These are phyloP conservation scores for Porphyrellus cyaneotinctus DNA, from an alignment of 768 basidiomycete genomes.

Conservation along the genomic window DNA sequence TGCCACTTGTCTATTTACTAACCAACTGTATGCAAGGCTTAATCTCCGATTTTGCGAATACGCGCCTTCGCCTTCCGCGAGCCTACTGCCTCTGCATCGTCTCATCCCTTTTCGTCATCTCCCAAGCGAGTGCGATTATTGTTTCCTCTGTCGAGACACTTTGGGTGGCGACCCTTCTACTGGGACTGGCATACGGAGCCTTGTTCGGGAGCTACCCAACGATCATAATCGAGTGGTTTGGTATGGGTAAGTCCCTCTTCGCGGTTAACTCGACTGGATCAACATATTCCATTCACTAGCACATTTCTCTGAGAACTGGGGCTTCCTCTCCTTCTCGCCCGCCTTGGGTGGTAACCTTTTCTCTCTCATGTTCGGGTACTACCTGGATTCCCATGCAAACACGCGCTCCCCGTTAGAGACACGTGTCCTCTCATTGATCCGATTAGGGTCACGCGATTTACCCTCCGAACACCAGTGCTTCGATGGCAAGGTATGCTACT, in stretches of 20 bases:
- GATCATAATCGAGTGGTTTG: constrained; percentile 87
- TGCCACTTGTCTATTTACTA: background rate
- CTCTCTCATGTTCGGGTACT: constrained; percentile 77
- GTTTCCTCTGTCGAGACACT: constrained; percentile 57
- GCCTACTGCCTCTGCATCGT: constrained; percentile 70
- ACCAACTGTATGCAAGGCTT: constrained; percentile 42
- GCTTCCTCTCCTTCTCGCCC: constrained; percentile 69
- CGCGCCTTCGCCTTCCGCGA: constrained; percentile 54
- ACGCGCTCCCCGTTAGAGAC: background rate
- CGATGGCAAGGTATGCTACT: constrained; percentile 57
- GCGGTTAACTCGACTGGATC: background rate
- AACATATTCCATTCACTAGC: constrained; percentile 34
- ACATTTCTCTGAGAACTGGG: constrained; percentile 86
- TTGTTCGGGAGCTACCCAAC: constrained; percentile 71
- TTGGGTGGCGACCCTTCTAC: constrained; percentile 46
- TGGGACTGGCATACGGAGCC: constrained; percentile 59
- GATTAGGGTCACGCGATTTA: constrained; percentile 13
- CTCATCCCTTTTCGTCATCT: constrained; percentile 61
- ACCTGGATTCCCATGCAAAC: constrained; percentile 67
- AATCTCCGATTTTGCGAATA: constrained; percentile 62
- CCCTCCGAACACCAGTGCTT: constrained; percentile 46
- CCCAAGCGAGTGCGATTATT: constrained; percentile 57
- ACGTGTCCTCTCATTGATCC: background rate
- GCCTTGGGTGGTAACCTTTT: constrained; percentile 78
- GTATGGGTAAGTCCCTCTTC: constrained; percentile 55